Percentiles rank a stretch among this genome's conserved stretches.
Conservation (phyloP, 495 filamentous ascomycete species). For the Halenospora varia region DNA sequence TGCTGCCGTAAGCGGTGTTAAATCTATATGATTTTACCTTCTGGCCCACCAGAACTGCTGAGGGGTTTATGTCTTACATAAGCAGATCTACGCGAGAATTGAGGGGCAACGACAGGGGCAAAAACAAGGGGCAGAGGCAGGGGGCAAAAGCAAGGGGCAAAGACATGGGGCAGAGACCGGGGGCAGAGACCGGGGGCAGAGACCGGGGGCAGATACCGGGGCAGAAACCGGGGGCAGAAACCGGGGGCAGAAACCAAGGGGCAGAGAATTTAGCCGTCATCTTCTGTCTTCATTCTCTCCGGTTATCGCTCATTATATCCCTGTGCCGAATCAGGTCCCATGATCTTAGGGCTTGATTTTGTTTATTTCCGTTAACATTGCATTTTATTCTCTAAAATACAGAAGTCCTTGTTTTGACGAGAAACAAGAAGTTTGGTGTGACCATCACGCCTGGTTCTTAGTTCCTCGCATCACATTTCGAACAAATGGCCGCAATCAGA, state of each 20-base stretch:
- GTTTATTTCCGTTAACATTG: not conserved
- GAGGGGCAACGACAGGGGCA: too few relatives aligned
- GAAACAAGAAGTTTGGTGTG: not conserved
- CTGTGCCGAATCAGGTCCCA: not conserved
- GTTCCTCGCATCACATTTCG: not conserved
- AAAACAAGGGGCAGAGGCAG: too few relatives aligned
- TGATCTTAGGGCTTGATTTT: not conserved
- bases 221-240: not conserved
- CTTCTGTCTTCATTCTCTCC: not conserved
- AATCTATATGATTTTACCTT: too few relatives aligned
- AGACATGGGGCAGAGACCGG: too few relatives aligned
- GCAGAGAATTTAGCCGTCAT: not conserved
- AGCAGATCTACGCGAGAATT: not conserved
- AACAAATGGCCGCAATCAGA: not conserved
- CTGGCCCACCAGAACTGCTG: too few relatives aligned
- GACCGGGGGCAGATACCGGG: not conserved
- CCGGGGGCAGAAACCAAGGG: not conserved
- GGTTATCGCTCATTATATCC: not conserved
- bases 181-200: too few relatives aligned
- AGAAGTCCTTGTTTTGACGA: not conserved
- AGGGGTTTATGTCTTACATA: not conserved
- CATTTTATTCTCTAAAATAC: not conserved
- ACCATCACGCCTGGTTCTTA: slow-evolving; percentile 1
- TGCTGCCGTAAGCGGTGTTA: too few relatives aligned
- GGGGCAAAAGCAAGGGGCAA: too few relatives aligned